phyloP scores from a whole-genome alignment of 768 basidiomycete species.

The Coprinopsis strossmayeri region DNA sequence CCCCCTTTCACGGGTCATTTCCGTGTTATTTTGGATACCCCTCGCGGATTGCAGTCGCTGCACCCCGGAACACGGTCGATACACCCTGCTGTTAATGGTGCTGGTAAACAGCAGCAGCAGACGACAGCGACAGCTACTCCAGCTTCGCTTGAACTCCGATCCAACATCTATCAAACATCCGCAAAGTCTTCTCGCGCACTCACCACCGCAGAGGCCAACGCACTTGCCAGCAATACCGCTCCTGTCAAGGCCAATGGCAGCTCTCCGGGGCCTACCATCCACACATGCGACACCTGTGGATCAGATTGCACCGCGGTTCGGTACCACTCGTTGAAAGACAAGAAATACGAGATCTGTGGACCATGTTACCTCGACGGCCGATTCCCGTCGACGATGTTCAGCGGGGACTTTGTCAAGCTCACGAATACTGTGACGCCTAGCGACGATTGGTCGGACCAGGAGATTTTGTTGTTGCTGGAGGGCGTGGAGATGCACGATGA shows the following conservation, averaged over 20 bases:
- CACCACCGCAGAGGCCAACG: constrained; percentile 57
- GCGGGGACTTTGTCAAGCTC: constrained; percentile 93
- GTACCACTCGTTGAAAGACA: constrained; percentile 91
- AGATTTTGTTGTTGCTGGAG: constrained; percentile 84
- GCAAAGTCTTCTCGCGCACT: constrained; percentile 76
- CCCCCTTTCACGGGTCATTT: constrained; percentile 99
- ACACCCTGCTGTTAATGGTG: constrained; percentile 44
- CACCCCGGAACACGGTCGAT: constrained; percentile 71
- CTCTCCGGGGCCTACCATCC: constrained; percentile 39
- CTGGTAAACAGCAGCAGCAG: constrained; percentile 25
- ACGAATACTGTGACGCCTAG: constrained; percentile 39
- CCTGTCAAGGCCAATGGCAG: constrained; percentile 41
- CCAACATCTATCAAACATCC: constrained; percentile 83
- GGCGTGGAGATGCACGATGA: constrained; percentile 98
- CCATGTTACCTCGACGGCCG: constrained; percentile 95
- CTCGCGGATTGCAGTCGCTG: constrained; percentile 90
- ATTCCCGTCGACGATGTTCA: constrained; percentile 94
- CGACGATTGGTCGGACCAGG: constrained; percentile 88
- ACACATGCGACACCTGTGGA: constrained; percentile 91
- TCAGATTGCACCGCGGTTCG: constrained; percentile 84
- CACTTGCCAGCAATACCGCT: constrained; percentile 50
- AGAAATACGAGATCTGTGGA: constrained; percentile 85
- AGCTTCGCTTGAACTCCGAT: constrained; percentile 82
- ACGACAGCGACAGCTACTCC: constrained; percentile 35
- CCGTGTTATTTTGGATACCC: constrained; percentile 94